Evolutionary conservation across 768 basidiomycete species (phyloP).

Genomic region (Xerocomellus amylosporus): DNA sequence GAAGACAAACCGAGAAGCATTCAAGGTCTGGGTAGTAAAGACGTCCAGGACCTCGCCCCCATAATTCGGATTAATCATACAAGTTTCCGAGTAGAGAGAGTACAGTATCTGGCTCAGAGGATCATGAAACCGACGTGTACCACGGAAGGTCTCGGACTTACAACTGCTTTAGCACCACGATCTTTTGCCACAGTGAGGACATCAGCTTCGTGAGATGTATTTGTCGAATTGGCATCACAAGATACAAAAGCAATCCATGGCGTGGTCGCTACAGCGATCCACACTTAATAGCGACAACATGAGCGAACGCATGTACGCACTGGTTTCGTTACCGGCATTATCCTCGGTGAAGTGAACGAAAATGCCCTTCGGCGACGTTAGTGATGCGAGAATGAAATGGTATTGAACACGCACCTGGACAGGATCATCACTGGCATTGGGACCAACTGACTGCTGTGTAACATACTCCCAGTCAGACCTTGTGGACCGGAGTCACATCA

Average conservation of each 20-base stretch:
- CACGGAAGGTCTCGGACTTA: slow-evolving; percentile 34
- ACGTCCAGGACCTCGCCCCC: slow-evolving; percentile 68
- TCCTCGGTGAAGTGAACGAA: slow-evolving; percentile 82
- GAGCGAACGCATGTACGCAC: slow-evolving; percentile 43
- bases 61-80: slow-evolving; percentile 74
- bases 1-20: slow-evolving; percentile 51
- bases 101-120: slow-evolving; percentile 61
- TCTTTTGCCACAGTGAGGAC: slow-evolving; percentile 80
- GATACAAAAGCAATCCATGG: slow-evolving; percentile 91
- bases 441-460: slow-evolving; percentile 57
- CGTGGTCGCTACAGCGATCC: slow-evolving; percentile 50
- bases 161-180: slow-evolving; percentile 78
- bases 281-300: slow-evolving; percentile 11
- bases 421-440: slow-evolving; percentile 43
- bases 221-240: slow-evolving; percentile 76
- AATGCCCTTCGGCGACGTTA: slow-evolving; percentile 53
- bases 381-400: not conserved
- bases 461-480: slow-evolving; percentile 55
- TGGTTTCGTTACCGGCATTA: slow-evolving; percentile 43
- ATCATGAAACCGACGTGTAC: not conserved
- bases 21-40: slow-evolving; percentile 65
- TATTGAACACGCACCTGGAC: slow-evolving; percentile 46
- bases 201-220: slow-evolving; percentile 57
- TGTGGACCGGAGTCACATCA: slow-evolving; percentile 12
- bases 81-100: slow-evolving; percentile 67